A percentile compares a stretch with the other conserved stretches of the same genome.
These are phyloP conservation scores for Talaromyces sp. DNA, from an alignment of 2,329 filamentous ascomycete genomes.

Conservation along the genomic window DNA sequence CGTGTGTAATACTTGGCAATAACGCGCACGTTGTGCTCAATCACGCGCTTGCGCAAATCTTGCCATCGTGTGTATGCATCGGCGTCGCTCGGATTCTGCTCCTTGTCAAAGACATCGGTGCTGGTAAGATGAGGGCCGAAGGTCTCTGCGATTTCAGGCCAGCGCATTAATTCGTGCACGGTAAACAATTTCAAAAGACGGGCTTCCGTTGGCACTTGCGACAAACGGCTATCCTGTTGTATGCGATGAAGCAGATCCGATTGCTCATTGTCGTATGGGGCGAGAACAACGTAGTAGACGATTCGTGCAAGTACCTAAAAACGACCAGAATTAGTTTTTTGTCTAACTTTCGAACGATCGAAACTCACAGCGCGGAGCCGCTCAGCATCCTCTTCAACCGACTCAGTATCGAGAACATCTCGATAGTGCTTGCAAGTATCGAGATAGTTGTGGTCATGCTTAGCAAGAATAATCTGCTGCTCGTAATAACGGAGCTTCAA, in stretches of 20 bases:
- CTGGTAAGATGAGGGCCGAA: conserved; percentile 84
- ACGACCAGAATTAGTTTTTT: neutral
- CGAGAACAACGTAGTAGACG: conserved; percentile 95
- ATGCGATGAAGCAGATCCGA: conserved; percentile 95
- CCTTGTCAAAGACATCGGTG: conserved; percentile 82
- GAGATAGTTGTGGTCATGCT: conserved; percentile 96
- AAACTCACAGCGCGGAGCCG: conserved; percentile 76
- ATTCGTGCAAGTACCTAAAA: conserved; percentile 83
- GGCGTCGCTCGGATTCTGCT: conserved; percentile 63
- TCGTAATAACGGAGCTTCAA: conserved; percentile 95
- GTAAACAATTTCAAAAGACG: conserved; percentile 93
- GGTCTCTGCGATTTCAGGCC: conserved; percentile 85
- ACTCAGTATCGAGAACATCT: conserved; percentile 92
- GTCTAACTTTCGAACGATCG: neutral
- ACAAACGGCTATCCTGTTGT: conserved; percentile 76
- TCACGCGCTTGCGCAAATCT: conserved; percentile 94
- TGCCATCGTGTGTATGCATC: conserved; percentile 86
- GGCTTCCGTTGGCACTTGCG: conserved; percentile 72
- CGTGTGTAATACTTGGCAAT: conserved; percentile 98
- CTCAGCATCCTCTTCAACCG: conserved; percentile 82
- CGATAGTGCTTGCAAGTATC: conserved; percentile 98
- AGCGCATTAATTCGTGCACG: conserved; percentile 93
- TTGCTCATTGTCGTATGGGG: conserved; percentile 97
- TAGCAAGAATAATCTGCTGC: conserved; percentile 91
- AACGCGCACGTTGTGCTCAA: conserved; percentile 97